Conservation (phyloP, 768 basidiomycete species). For the Candolleomyces eurysporus region DNA sequence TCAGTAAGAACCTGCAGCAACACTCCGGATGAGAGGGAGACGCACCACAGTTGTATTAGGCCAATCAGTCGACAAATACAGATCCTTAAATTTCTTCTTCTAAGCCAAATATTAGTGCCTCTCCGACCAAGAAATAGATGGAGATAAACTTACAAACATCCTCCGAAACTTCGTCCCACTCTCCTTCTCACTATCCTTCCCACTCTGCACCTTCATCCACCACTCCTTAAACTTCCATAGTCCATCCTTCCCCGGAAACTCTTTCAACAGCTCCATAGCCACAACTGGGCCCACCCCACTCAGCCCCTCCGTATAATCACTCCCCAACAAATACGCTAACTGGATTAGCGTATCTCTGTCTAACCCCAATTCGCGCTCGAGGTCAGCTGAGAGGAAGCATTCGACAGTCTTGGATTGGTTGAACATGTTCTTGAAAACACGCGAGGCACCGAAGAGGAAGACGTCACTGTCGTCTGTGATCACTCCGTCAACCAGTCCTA, state of each 20-base stretch:
- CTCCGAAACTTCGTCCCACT: slow-evolving; percentile 75
- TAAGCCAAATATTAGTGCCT: slow-evolving; percentile 24
- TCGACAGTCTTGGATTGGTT: slow-evolving; percentile 99
- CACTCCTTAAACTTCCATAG: slow-evolving; percentile 87
- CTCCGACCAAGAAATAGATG: neutral
- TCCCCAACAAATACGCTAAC: slow-evolving; percentile 91
- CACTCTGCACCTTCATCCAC: slow-evolving; percentile 93
- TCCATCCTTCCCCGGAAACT: slow-evolving; percentile 86
- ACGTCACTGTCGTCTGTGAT: slow-evolving; percentile 99
- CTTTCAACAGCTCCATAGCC: slow-evolving; percentile 92
- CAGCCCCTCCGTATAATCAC: slow-evolving; percentile 94
- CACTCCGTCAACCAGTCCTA: slow-evolving; percentile 91
- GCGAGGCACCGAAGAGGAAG: slow-evolving; percentile 92
- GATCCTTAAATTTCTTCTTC: slow-evolving; percentile 87
- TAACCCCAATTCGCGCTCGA: slow-evolving; percentile 83
- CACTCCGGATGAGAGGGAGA: slow-evolving; percentile 10
- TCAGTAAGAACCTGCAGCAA: neutral
- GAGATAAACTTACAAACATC: slow-evolving; percentile 67
- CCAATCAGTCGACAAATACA: slow-evolving; percentile 84
- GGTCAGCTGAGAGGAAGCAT: slow-evolving; percentile 83
- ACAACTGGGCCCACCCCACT: slow-evolving; percentile 93
- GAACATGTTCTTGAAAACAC: slow-evolving; percentile 99
- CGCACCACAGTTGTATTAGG: slow-evolving; percentile 86
- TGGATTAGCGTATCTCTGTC: slow-evolving; percentile 83
- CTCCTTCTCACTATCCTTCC: slow-evolving; percentile 77